Percentiles rank a stretch among this genome's conserved stretches.
Evolutionary conservation across 139 green algal species (phyloP).

Genomic region (Asterochloris erici): DNA sequence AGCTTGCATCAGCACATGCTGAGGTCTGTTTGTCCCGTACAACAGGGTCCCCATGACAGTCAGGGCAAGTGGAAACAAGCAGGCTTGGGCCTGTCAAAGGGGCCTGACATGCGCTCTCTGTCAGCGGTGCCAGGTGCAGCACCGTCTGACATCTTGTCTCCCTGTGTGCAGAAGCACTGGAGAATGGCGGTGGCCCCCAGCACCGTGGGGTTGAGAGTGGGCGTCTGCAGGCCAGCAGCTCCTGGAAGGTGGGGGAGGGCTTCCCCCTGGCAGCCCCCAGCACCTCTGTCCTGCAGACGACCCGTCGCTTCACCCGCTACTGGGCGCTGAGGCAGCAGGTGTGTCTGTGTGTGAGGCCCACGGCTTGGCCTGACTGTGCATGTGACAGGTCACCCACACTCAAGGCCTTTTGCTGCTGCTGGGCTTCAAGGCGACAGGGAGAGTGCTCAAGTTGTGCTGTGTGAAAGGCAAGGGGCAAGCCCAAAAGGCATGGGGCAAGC

Average conservation of each 20-base stretch:
- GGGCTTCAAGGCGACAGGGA: neutral
- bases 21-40: too few relatives aligned
- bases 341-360: neutral
- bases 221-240: neutral
- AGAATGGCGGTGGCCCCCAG: too few relatives aligned
- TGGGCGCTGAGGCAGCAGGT: conserved; percentile 11
- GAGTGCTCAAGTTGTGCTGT: neutral
- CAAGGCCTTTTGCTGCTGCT: neutral
- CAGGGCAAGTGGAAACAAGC: too few relatives aligned
- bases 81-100: too few relatives aligned
- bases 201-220: too few relatives aligned
- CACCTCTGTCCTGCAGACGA: conserved; percentile 13
- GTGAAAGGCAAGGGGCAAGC: neutral
- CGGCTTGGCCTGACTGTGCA: neutral
- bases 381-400: neutral
- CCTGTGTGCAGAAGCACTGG: neutral
- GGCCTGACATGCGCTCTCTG: too few relatives aligned
- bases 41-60: too few relatives aligned
- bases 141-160: neutral
- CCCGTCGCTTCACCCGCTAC: conserved; percentile 20
- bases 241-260: conserved; percentile 12
- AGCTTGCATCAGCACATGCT: too few relatives aligned
- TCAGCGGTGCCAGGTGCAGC: too few relatives aligned
- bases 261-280: conserved; percentile 14
- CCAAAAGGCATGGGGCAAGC: neutral